These are phyloP conservation scores for Brachypodium distachyon DNA, from an alignment of 202 grass and related monocot species.

Conservation along the genomic window DNA sequence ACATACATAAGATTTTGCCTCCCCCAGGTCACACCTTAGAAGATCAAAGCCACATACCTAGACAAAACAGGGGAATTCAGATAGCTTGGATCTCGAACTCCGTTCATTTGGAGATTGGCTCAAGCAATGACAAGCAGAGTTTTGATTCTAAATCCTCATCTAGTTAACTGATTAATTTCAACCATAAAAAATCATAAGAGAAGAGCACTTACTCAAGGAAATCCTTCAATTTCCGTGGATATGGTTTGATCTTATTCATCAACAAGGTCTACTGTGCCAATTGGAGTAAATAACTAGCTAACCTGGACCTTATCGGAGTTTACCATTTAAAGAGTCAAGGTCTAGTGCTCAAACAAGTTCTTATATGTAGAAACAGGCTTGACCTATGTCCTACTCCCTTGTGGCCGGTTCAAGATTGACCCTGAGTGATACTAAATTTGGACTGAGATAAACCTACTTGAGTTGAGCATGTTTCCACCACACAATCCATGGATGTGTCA, in stretches of 20 bases:
- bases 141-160: background rate
- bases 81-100: background rate
- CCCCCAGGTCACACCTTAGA: conserved; percentile 64
- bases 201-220: background rate
- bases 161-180: background rate
- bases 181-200: background rate
- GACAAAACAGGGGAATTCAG: background rate
- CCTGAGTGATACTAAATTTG: background rate
- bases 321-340: background rate
- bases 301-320: background rate
- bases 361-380: background rate
- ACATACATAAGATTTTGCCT: conserved; percentile 88
- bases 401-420: background rate
- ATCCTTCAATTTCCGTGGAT: background rate
- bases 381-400: background rate
- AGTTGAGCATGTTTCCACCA: background rate
- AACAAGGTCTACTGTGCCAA: background rate
- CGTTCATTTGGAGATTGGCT: background rate
- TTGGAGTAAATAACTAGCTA: background rate
- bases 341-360: background rate
- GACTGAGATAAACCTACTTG: background rate
- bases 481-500: background rate
- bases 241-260: background rate
- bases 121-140: background rate
- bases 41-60: conserved; percentile 98